Conservation (phyloP, 805 yeast genomes). For the Candida ponderosae region DNA sequence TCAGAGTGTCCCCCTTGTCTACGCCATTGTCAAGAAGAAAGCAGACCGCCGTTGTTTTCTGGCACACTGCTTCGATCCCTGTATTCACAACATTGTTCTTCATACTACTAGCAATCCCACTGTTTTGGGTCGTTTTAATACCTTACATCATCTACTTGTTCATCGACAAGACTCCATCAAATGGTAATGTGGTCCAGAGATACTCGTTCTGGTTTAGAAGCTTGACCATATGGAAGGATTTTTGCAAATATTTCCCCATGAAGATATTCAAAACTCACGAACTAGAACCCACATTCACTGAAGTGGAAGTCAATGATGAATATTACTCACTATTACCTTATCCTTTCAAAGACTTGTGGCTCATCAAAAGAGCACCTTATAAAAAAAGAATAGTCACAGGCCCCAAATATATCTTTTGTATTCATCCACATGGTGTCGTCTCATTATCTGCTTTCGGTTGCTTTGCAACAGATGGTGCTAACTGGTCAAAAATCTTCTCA, state of each 20-base stretch:
- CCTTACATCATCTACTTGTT: conserved; percentile 57
- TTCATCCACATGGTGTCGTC: conserved; percentile 95
- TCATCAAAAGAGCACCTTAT: conserved; percentile 16
- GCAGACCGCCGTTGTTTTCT: conserved; percentile 60
- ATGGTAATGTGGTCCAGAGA: conserved; percentile 60
- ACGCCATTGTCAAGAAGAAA: conserved; percentile 51
- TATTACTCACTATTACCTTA: conserved; percentile 2
- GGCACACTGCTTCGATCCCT: conserved; percentile 72
- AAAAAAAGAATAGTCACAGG: conserved; percentile 37
- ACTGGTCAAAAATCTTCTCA: conserved; percentile 63
- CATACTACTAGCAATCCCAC: conserved; percentile 47
- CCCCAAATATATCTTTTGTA: conserved; percentile 80
- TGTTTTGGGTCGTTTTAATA: conserved; percentile 59
- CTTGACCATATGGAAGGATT: conserved; percentile 57
- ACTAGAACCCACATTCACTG: conserved; percentile 64
- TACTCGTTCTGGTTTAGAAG: conserved; percentile 50
- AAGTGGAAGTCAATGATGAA: conserved; percentile 18
- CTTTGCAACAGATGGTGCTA: conserved; percentile 74
- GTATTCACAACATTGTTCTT: conserved; percentile 47
- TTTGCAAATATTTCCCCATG: conserved; percentile 77
- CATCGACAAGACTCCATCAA: conserved; percentile 60
- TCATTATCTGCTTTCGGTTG: conserved; percentile 87
- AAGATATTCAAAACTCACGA: conserved; percentile 57
- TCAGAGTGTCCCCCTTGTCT: conserved; percentile 40
- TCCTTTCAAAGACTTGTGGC: conserved; percentile 6